Evolutionary conservation across 192 early-diverging fungal genomes (phyloP), one percentile per base, ranked within the genome.

Genomic region (Coemansia sp.): DNA sequence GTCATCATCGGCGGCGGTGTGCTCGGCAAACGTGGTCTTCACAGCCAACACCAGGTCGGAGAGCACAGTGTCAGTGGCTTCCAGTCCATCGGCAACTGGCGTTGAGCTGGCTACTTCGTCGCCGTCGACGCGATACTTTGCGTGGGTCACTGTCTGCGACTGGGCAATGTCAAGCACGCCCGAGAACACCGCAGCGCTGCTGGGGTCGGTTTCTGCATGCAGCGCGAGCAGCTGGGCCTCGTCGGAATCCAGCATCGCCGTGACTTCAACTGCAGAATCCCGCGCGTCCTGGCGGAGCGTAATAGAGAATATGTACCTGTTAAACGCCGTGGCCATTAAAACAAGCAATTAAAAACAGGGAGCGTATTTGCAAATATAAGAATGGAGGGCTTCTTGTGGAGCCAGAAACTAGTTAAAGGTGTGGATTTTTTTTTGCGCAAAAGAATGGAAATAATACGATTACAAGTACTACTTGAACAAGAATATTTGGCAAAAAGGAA

Each of bases 251-350:
- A 53, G 57, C 36, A 50, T 38, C 14, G 53, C 65, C 17, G 58
- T 68, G 41, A 52, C 53, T 43, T 68, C 65, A 11, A 41, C 65
- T 19, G 35, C 47, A 26, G 45, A 29, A 10, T 29, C 50, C 11
- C 40, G 53, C 0, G 53, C 41, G 30, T 29, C 49, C 15, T 53
- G 43, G 38, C 25, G 22, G 19, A 62, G 48, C 26, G 43, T 34
- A 49, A 69, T 48, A 19, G 36, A 38, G 27, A 62, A 58, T 28
- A 54, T 62, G 41, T 62, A 62, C 45, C 44, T 61, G 40, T 29
- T 45, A 40, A 26, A 53, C 39, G 50, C 39, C 30, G 52, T 26
- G 26, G 28, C 53, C 53, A 55, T 55, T 22, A 43, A 53, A 25
- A 39, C n/a, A n/a, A 26, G 26, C 42, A 43, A 43, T 41, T 44